These are phyloP conservation scores for Sporodiniella umbellata DNA, from an alignment of 371 early-diverging fungal genomes.

Conservation along the genomic window DNA sequence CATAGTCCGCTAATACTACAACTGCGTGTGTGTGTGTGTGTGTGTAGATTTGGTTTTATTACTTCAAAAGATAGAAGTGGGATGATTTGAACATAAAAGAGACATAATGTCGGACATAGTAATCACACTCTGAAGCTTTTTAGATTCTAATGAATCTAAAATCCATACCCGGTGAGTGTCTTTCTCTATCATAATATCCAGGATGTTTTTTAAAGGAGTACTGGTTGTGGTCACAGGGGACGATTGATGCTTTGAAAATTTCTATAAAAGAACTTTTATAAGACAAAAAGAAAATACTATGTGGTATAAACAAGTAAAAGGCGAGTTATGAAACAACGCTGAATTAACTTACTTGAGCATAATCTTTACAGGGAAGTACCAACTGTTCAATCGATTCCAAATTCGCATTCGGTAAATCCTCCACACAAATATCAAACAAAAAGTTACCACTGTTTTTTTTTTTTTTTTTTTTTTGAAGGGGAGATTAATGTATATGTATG, in stretches of 20 bases:
- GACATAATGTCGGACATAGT: constrained; percentile 57
- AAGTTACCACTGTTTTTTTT: constrained; percentile 33
- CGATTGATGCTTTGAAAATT: constrained; percentile 10
- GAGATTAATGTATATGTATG: neutral
- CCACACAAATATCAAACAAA: constrained; percentile 42
- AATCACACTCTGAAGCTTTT: constrained; percentile 43
- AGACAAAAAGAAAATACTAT: too few relatives aligned
- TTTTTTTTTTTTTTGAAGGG: constrained; percentile 11
- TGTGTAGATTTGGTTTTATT: too few relatives aligned
- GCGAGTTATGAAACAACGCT: neutral
- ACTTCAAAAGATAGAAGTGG: constrained; percentile 9
- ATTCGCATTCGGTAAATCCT: constrained; percentile 50
- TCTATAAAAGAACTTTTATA: too few relatives aligned
- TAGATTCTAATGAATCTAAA: constrained; percentile 23
- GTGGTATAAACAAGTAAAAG: too few relatives aligned
- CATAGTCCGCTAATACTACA: too few relatives aligned
- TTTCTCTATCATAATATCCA: constrained; percentile 35
- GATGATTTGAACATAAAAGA: constrained; percentile 24
- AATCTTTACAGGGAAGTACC: constrained; percentile 41
- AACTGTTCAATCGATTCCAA: constrained; percentile 37
- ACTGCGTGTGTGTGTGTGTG: too few relatives aligned
- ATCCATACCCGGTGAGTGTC: constrained; percentile 61
- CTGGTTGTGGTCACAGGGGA: constrained; percentile 30
- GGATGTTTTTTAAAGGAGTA: constrained; percentile 25
- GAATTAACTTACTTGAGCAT: constrained; percentile 30